A percentile compares a stretch with the other conserved stretches of the same genome.
Conservation (phyloP, 805 yeast species). For the Yamadazyma kitorensis region DNA sequence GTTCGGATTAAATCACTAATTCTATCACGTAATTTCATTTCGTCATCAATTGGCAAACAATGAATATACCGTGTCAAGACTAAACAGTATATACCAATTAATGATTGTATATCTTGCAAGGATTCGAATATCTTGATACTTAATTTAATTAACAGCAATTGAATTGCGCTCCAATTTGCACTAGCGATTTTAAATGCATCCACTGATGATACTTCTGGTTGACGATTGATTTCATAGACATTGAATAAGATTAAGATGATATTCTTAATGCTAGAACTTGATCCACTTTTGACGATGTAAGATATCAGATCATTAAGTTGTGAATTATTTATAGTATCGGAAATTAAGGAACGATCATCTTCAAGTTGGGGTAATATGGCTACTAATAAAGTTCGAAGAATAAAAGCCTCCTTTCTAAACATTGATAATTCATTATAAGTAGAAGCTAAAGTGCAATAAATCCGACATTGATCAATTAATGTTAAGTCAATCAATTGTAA, state of each 20-base stretch:
- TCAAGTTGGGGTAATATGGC: slow-evolving; percentile 44
- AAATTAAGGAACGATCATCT: background rate
- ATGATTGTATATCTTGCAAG: slow-evolving; percentile 39
- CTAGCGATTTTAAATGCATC: slow-evolving; percentile 21
- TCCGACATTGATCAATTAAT: slow-evolving; percentile 52
- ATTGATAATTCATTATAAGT: slow-evolving; percentile 62
- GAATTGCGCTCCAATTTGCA: slow-evolving; percentile 52
- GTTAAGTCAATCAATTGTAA: slow-evolving; percentile 37
- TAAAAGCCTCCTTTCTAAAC: slow-evolving; percentile 64
- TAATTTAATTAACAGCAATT: slow-evolving; percentile 51
- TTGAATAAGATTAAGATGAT: slow-evolving; percentile 31
- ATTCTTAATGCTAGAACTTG: slow-evolving; percentile 4
- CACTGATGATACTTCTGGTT: slow-evolving; percentile 24
- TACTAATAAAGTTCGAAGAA: slow-evolving; percentile 62
- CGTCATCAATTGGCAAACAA: slow-evolving; percentile 58
- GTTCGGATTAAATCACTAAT: slow-evolving; percentile 21
- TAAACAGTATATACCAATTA: slow-evolving; percentile 47
- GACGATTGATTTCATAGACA: slow-evolving; percentile 51
- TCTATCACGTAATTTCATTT: slow-evolving; percentile 38
- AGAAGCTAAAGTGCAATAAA: slow-evolving; percentile 64
- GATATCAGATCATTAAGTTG: background rate
- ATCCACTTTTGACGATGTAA: background rate
- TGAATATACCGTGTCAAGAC: slow-evolving; percentile 55
- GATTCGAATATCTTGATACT: slow-evolving; percentile 54
- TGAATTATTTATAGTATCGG: background rate